Conservation (phyloP, 2,329 filamentous ascomycete genomes). For the Dryadomyces quercivorus region DNA sequence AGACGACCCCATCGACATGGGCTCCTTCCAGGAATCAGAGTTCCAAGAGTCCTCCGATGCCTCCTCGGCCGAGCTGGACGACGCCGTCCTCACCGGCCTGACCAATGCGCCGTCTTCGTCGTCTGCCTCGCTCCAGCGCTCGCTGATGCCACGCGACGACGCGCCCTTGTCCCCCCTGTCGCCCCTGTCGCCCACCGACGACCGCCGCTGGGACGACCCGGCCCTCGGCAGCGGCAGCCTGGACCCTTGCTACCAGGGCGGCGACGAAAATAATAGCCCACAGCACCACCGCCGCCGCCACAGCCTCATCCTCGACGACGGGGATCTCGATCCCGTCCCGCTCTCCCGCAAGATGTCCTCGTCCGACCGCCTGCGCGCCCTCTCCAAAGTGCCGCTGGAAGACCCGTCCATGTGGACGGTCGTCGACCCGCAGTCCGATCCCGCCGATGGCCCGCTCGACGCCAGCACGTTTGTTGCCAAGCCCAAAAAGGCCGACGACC, state of each 20-base stretch:
- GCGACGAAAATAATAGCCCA: background rate
- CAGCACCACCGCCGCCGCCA: constrained; percentile 9
- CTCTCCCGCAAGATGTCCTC: constrained; percentile 23
- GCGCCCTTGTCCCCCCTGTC: background rate
- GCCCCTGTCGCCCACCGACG: background rate
- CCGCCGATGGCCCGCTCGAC: background rate
- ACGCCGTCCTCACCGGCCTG: too few species aligned
- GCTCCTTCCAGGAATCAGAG: background rate
- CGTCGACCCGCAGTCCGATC: constrained; percentile 16
- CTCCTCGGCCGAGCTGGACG: background rate
- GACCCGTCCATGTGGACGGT: constrained; percentile 22
- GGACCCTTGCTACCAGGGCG: background rate
- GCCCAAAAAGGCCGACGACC: background rate
- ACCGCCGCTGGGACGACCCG: background rate
- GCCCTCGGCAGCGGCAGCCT: background rate
- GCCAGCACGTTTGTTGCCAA: background rate
- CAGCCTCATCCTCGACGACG: constrained; percentile 18
- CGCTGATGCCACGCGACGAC: background rate
- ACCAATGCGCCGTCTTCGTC: too few species aligned
- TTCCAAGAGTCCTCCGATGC: background rate
- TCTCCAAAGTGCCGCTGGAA: constrained; percentile 23
- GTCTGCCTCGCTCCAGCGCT: background rate
- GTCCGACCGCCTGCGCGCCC: constrained; percentile 22
- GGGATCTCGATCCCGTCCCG: constrained; percentile 20
- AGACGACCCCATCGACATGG: constrained; percentile 6